phyloP scores from a whole-genome alignment of 768 basidiomycete genomes.

The Filobasidium floriforme region DNA sequence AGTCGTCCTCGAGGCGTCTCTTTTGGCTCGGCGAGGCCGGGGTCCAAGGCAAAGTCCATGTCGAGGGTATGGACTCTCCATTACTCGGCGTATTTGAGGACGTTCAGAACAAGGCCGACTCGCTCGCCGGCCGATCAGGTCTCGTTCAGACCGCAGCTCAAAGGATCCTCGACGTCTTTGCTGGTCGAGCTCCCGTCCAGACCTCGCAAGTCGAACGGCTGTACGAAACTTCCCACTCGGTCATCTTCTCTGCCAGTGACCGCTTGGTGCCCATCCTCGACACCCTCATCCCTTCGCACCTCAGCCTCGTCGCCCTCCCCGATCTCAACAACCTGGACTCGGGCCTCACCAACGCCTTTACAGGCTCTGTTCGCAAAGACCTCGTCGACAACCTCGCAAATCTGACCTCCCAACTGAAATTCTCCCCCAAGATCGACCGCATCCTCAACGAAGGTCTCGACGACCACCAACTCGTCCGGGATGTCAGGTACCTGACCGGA shows the following conservation, averaged over 20 bases:
- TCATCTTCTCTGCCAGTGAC: conserved; percentile 37
- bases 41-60: conserved; percentile 26
- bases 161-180: neutral
- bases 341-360: conserved; percentile 57
- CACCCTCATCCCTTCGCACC: conserved; percentile 14
- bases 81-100: conserved; percentile 17
- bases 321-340: conserved; percentile 43
- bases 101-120: conserved; percentile 5
- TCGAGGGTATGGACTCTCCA: neutral
- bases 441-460: conserved; percentile 62
- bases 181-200: neutral
- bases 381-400: conserved; percentile 55
- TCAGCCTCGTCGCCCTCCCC: conserved; percentile 14
- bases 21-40: conserved; percentile 47
- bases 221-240: conserved; percentile 27
- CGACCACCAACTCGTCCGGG: conserved; percentile 57
- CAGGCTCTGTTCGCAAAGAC: conserved; percentile 53
- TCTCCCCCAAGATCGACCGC: conserved; percentile 61
- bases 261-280: conserved; percentile 43
- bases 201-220: conserved; percentile 19
- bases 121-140: neutral
- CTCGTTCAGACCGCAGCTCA: neutral
- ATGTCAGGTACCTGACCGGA: conserved; percentile 75
- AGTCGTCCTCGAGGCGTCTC: conserved; percentile 13
- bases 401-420: conserved; percentile 57